A percentile compares a stretch with the other conserved stretches of the same genome.
phyloP scores from a whole-genome alignment of 495 filamentous ascomycete genomes.

The Penicillium malachiteum region DNA sequence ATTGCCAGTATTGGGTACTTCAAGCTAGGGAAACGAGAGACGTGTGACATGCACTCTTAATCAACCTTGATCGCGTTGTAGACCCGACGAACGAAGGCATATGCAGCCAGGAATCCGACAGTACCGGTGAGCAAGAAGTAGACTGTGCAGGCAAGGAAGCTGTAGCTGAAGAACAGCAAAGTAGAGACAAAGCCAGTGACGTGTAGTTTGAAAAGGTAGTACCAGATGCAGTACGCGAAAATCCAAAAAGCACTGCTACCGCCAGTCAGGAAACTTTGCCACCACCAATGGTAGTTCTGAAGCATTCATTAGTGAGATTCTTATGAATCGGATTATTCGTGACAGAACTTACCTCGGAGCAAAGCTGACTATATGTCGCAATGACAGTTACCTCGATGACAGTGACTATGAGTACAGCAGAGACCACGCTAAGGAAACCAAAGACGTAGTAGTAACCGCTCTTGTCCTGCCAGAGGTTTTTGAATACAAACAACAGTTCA shows the following conservation, averaged over 20 bases:
- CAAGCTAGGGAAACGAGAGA: conserved; percentile 12
- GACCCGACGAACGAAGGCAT: conserved; percentile 85
- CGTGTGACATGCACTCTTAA: conserved; percentile 11
- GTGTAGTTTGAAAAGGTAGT: conserved; percentile 79
- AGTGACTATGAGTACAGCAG: conserved; percentile 70
- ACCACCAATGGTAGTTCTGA: conserved; percentile 94
- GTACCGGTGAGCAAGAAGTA: conserved; percentile 86
- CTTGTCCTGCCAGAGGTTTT: conserved; percentile 90
- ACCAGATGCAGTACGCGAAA: conserved; percentile 83
- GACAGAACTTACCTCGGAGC: conserved; percentile 58
- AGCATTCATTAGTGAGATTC: background rate
- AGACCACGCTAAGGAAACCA: conserved; percentile 80
- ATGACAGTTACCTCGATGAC: conserved; percentile 90
- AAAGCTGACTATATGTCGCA: conserved; percentile 82
- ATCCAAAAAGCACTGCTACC: conserved; percentile 81
- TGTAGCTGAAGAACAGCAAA: conserved; percentile 86
- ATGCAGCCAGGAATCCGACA: conserved; percentile 83
- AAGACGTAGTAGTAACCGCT: conserved; percentile 94
- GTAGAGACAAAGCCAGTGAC: conserved; percentile 79
- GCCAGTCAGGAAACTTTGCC: conserved; percentile 85
- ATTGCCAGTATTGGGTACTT: background rate
- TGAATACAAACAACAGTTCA: conserved; percentile 89
- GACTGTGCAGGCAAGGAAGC: conserved; percentile 73
- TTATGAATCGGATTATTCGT: too few species aligned
- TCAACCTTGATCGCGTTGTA: conserved; percentile 60